Percentiles rank a stretch among this genome's conserved stretches.
Evolutionary conservation across 2,329 filamentous ascomycete genomes (phyloP).

Genomic region (Ascomycota sp.): DNA sequence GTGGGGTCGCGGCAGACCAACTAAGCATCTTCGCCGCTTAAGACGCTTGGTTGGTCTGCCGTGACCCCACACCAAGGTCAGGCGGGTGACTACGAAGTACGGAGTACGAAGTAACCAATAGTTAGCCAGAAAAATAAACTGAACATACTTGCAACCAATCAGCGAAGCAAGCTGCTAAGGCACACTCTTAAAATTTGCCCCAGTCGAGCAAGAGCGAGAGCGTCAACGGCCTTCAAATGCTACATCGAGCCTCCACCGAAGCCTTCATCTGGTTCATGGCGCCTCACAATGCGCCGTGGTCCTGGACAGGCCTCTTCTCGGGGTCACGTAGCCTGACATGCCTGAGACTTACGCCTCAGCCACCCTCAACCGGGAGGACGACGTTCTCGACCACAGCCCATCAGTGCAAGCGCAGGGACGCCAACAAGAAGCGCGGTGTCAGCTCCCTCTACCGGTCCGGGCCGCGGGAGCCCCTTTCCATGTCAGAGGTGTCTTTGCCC

Average conservation of each 20-base stretch:
- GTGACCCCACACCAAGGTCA: too few relatives aligned
- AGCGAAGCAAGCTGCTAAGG: too few relatives aligned
- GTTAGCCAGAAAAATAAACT: too few relatives aligned
- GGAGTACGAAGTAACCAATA: too few relatives aligned
- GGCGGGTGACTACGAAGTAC: too few relatives aligned
- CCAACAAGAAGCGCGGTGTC: slow-evolving; percentile 61
- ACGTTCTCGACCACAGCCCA: slow-evolving; percentile 34
- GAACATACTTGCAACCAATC: too few relatives aligned
- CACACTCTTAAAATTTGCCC: too few relatives aligned
- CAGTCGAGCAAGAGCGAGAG: too few relatives aligned
- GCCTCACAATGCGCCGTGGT: slow-evolving; percentile 9
- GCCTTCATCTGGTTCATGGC: slow-evolving; percentile 9
- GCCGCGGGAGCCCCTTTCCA: slow-evolving; percentile 50
- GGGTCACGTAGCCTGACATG: slow-evolving; percentile 1
- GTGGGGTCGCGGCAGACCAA: too few relatives aligned
- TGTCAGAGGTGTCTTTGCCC: slow-evolving; percentile 53
- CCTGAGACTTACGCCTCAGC: slow-evolving; percentile 2
- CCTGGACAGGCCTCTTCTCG: slow-evolving; percentile 7
- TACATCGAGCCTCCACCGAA: background rate
- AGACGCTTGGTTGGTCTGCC: too few relatives aligned
- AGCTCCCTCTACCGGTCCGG: slow-evolving; percentile 65
- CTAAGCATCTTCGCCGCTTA: too few relatives aligned
- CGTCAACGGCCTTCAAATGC: too few relatives aligned
- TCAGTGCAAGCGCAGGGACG: slow-evolving; percentile 40
- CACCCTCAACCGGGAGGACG: slow-evolving; percentile 6